Percentiles rank a stretch among this genome's conserved stretches.
phyloP scores from a whole-genome alignment of 2,329 filamentous ascomycete species.

The Zopfia rhizophila region DNA sequence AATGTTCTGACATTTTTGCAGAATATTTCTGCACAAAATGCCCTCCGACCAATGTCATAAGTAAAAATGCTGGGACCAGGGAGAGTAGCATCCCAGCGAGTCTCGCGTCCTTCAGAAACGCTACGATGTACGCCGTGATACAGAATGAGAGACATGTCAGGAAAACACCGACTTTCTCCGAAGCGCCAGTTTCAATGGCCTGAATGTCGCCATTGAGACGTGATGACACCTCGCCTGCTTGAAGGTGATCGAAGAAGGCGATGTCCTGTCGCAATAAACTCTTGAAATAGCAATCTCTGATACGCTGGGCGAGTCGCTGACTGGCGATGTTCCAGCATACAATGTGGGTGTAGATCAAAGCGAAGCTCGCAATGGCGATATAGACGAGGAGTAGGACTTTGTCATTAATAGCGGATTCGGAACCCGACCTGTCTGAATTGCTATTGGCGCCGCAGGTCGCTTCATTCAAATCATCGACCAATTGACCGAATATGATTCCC shows the following conservation, averaged over 20 bases:
- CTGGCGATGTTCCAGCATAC: slow-evolving; percentile 72
- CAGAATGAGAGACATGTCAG: slow-evolving; percentile 73
- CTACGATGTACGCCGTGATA: slow-evolving; percentile 72
- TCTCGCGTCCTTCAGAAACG: slow-evolving; percentile 71
- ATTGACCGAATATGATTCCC: slow-evolving; percentile 71
- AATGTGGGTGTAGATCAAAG: slow-evolving; percentile 71
- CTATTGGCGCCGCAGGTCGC: slow-evolving; percentile 60
- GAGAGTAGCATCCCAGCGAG: slow-evolving; percentile 73
- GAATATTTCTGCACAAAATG: slow-evolving; percentile 65
- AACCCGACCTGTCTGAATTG: slow-evolving; percentile 24
- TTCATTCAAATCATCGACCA: slow-evolving; percentile 69
- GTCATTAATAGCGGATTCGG: slow-evolving; percentile 61
- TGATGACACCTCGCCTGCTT: slow-evolving; percentile 71
- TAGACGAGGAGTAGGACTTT: slow-evolving; percentile 72
- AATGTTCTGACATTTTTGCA: slow-evolving; percentile 61
- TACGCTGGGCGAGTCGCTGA: slow-evolving; percentile 70
- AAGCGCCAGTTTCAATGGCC: slow-evolving; percentile 73
- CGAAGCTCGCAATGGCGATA: slow-evolving; percentile 71
- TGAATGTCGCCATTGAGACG: slow-evolving; percentile 74
- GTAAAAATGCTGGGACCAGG: slow-evolving; percentile 69
- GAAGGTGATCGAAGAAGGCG: slow-evolving; percentile 71
- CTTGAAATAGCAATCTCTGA: slow-evolving; percentile 70
- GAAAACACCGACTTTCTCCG: slow-evolving; percentile 75
- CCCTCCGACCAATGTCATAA: slow-evolving; percentile 68
- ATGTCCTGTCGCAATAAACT: slow-evolving; percentile 70